Base-by-base conservation (phyloP, 2,329 filamentous ascomycete genomes). In the Colletotrichum tropicale region DNA sequence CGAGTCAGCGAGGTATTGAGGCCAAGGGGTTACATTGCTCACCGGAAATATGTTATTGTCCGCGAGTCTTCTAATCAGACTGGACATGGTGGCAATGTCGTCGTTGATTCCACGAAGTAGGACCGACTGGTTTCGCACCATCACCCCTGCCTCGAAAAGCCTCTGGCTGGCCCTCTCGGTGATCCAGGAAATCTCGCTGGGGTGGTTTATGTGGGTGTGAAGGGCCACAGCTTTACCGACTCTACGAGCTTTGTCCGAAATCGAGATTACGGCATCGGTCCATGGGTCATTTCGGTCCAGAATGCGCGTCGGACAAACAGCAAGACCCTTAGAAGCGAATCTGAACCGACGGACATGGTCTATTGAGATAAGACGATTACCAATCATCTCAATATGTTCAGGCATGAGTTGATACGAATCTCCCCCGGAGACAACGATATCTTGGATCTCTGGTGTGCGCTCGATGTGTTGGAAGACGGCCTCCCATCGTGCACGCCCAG, bases 141-240 rank as follows among this genome's bases (percentile, higher is more conserved):
- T 88, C 8, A 93, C 86, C 4, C 88, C 88, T 7, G 87, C 85
- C 74, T 87, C 83, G 75, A 87, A 87, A 10, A 93, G 83, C 77
- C 83, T 86, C 65, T 64, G 87, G 32, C 88, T 86, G 3, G 91
- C 91, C 62, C 83, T 80, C 77, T 86, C 82, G 1, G 89, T 91
- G 30, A 92, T 84, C 91, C 91, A 93, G 6, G 90, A 91, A 71
- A 93, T 89, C 80, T 93, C 91, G 48, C 87, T 87, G 0, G 91
- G 88, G 77, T 93, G 90, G 78, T 93, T 93, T 82, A 93, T 92
- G 79, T 93, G 92, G 0, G 92, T 93, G 80, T 93, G 92, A 70
- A 93, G 83, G 6, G 91, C 91, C 77, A 93, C 87, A 66, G 89
- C 86, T 80, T 93, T 93, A 7, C 91, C 91, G 28, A 88, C 85